Conservation (phyloP, 306 rosid species). For the Medicago arabica region DNA sequence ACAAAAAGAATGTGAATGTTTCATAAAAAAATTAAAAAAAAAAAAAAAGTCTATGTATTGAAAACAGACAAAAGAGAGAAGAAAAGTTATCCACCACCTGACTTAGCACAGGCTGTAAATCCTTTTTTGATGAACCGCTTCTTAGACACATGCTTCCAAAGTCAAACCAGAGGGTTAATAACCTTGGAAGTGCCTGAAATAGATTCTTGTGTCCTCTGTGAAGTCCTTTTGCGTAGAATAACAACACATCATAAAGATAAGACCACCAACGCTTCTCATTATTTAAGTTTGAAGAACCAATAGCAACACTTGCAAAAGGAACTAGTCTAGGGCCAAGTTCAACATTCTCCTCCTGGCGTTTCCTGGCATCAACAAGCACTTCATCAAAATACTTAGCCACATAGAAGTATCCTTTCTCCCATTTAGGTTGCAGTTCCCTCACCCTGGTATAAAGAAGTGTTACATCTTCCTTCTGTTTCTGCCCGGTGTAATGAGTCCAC, state of each 20-base stretch:
- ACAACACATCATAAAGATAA: conserved; percentile 79
- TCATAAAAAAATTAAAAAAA: not conserved
- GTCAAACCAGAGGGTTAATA: conserved; percentile 96
- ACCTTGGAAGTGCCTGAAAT: conserved; percentile 97
- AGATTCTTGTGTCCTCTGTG: conserved; percentile 95
- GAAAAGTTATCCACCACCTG: conserved; percentile 46
- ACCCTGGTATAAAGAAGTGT: conserved; percentile 83
- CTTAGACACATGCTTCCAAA: conserved; percentile 87
- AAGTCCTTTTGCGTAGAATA: conserved; percentile 94
- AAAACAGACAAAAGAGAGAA: conserved; percentile 40
- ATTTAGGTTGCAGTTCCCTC: conserved; percentile 90
- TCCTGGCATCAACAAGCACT: conserved; percentile 92
- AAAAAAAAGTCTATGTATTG: conserved; percentile 28
- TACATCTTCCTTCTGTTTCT: conserved; percentile 97
- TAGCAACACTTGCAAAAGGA: conserved; percentile 56
- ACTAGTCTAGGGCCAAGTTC: conserved; percentile 62
- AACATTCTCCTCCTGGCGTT: conserved; percentile 84
- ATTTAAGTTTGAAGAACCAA: conserved; percentile 66
- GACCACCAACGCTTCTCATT: conserved; percentile 90
- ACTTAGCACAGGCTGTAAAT: conserved; percentile 64
- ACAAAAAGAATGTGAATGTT: conserved; percentile 30
- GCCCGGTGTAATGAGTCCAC: conserved; percentile 98
- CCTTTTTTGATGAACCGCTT: conserved; percentile 66
- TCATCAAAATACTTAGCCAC: conserved; percentile 95
- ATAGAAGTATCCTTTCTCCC: conserved; percentile 96